Percentiles rank a stretch among this genome's conserved stretches.
Conservation (phyloP, 768 basidiomycete species). For the Auriscalpium orientale region DNA sequence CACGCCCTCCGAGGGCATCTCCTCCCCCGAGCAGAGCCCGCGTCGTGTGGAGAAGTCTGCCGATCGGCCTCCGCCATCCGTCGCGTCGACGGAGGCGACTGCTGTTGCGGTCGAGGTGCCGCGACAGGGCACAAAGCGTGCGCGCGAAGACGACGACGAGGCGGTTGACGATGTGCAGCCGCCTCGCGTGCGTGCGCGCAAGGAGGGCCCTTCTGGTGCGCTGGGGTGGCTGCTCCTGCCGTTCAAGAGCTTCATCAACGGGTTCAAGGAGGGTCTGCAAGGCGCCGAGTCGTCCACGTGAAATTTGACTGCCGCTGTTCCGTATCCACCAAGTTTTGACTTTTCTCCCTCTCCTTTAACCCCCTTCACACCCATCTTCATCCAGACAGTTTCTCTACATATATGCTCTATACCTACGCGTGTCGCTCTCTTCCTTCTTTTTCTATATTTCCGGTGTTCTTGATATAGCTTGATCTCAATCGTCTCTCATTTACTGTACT, state of each 20-base stretch:
- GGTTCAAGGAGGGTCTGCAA: conserved; percentile 10
- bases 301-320: neutral
- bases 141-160: conserved; percentile 30
- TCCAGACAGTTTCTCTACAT: too few species aligned
- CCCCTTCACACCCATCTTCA: too few species aligned
- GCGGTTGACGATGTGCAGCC: conserved; percentile 28
- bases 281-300: conserved; percentile 5
- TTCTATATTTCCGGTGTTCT: too few species aligned
- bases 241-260: conserved; percentile 13
- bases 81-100: conserved; percentile 31
- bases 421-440: too few species aligned
- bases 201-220: conserved; percentile 30
- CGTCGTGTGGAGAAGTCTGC: conserved; percentile 6
- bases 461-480: too few species aligned
- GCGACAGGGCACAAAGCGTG: conserved; percentile 37
- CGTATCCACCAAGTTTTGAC: too few species aligned
- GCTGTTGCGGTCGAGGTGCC: conserved; percentile 27
- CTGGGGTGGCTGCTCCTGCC: conserved; percentile 9
- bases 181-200: conserved; percentile 46
- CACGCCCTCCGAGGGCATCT: neutral
- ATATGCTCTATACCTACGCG: too few species aligned
- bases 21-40: neutral
- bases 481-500: too few species aligned
- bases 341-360: too few species aligned
- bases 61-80: conserved; percentile 17